These are phyloP conservation scores for Xerophyta viscosa DNA, from an alignment of 106 monocot genomes.

Conservation along the genomic window DNA sequence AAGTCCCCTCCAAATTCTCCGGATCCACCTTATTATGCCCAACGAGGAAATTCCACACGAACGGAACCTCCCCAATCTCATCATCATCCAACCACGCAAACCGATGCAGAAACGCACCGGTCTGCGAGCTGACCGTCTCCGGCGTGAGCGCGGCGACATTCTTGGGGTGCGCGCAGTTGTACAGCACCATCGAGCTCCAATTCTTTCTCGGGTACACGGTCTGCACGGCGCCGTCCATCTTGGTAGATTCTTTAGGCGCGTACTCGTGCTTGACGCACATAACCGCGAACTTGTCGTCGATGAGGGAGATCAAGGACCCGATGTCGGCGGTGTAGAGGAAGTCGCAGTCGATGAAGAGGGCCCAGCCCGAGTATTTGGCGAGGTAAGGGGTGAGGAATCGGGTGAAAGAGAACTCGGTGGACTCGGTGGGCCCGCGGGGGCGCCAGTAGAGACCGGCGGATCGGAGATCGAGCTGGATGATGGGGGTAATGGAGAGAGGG, in stretches of 20 bases:
- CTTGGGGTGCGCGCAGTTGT: constrained; percentile 42
- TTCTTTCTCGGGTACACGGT: constrained; percentile 43
- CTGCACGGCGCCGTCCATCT: constrained; percentile 53
- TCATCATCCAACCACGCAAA: constrained; percentile 55
- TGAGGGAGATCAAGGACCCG: constrained; percentile 13
- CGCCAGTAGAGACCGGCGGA: constrained; percentile 35
- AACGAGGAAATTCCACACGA: constrained; percentile 45
- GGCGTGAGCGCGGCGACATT: constrained; percentile 26
- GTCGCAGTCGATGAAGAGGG: constrained; percentile 57
- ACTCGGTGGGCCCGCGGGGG: constrained; percentile 32
- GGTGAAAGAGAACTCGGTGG: constrained; percentile 64
- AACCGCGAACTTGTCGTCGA: constrained; percentile 40
- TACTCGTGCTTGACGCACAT: constrained; percentile 59
- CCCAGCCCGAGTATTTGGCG: constrained; percentile 36
- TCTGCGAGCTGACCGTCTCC: constrained; percentile 27
- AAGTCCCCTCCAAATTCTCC: constrained; percentile 11
- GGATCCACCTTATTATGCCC: constrained; percentile 36
- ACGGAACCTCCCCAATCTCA: constrained; percentile 44
- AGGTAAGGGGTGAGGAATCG: constrained; percentile 57
- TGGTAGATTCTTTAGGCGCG: constrained; percentile 34
- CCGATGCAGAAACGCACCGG: constrained; percentile 47
- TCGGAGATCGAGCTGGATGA: constrained; percentile 31
- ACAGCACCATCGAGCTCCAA: constrained; percentile 45
- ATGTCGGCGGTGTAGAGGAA: constrained; percentile 51
- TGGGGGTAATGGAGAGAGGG: constrained; percentile 27